Base-by-base conservation (phyloP, 163 green algal genomes). In the Volvox carteri region DNA sequence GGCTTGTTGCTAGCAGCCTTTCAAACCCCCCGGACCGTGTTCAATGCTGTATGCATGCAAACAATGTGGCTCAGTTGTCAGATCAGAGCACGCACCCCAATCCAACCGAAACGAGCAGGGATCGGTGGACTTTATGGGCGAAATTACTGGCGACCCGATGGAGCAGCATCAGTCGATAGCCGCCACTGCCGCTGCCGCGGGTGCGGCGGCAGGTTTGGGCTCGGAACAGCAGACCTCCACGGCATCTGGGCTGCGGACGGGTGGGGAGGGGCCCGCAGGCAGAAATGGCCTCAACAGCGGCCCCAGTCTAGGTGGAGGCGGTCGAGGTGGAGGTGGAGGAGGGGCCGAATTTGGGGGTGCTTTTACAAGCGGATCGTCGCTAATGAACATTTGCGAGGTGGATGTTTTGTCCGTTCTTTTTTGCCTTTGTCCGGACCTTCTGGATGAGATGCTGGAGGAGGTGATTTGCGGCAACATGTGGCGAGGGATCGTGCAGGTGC, bases 401-500 rank as follows among this genome's bases (percentile, higher is more conserved):
- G 81, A 87, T 28, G 65, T 73, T 1, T 37, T 87, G 62, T 72
- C 44, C 14, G 81, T 87, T 33, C 19, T 87, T 18, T 87, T 87
- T 68, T 87, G 81, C 67, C 19, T 87, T 46, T 80, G 65, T 30
- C 81, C 81, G 19, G 81, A 87, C 9, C 35, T 80, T 18, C 81
- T 87, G 62, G 81, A 87, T 39, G 81, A 87, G 46, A 79, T 87
- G 81, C 81, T 87, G 46, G 81, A 87, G 81, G 81, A 80, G 48
- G 67, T 87, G 25, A 87, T 87, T 23, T 80, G 65, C 44, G 83
- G 83, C 50, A 88, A 88, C 83, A 88, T 88, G 83, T 88, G 67
- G 65, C 48, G 83, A 12, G 80, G 80, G 41, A 78, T 87, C 80
- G 65, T 87, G 30, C 80, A 87, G 68, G 83, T 88, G 50, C 83